Conservation (phyloP, 352 stramenopile genomes). For the Phytophthora tubulina region DNA sequence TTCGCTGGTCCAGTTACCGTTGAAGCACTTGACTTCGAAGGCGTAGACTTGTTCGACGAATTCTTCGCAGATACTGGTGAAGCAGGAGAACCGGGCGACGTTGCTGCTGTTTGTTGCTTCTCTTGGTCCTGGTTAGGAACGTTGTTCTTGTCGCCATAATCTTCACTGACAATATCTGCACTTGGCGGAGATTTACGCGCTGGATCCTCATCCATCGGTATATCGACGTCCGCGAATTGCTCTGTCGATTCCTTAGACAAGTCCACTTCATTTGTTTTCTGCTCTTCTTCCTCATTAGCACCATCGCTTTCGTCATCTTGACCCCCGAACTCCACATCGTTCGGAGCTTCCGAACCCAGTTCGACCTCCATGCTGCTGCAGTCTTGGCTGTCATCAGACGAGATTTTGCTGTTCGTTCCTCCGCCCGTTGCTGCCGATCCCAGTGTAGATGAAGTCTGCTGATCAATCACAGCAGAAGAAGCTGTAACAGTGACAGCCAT, state of each 20-base stretch:
- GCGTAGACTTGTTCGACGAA: not conserved
- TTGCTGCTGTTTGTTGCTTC: not conserved
- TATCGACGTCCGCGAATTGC: too few species aligned
- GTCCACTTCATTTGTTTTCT: not conserved
- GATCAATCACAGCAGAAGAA: slow-evolving; percentile 9
- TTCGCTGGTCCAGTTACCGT: not conserved
- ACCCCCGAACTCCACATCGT: not conserved
- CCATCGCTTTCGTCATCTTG: not conserved
- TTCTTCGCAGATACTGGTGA: too few species aligned
- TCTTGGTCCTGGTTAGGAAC: not conserved
- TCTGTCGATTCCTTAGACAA: not conserved
- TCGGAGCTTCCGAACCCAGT: not conserved
- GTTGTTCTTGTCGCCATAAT: slow-evolving; percentile 3
- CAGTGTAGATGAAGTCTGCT: not conserved
- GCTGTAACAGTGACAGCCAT: not conserved
- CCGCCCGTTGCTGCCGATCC: not conserved
- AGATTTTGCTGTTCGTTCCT: not conserved
- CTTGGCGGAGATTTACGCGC: not conserved
- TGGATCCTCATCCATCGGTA: not conserved
- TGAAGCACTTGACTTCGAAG: not conserved
- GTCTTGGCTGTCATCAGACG: not conserved
- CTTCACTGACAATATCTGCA: not conserved
- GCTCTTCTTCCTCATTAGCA: not conserved
- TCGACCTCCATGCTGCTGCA: not conserved
- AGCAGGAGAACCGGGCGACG: not conserved